Conservation (phyloP, 2,329 filamentous ascomycete species). For the Myriosclerotinia scirpicola region DNA sequence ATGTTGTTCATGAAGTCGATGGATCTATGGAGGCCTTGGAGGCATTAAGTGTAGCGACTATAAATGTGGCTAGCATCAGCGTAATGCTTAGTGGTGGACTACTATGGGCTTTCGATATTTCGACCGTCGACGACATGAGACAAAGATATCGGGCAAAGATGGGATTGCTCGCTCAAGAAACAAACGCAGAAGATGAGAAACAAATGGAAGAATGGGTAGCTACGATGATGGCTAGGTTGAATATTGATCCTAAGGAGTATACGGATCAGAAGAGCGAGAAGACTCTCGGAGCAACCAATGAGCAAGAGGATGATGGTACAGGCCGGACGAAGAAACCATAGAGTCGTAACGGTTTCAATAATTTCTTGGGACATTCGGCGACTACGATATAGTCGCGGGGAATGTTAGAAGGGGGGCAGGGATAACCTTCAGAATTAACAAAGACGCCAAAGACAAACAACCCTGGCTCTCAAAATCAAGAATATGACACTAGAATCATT, state of each 20-base stretch:
- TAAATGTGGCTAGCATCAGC: conserved; percentile 76
- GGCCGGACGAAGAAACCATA: conserved; percentile 24
- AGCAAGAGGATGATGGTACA: conserved; percentile 13
- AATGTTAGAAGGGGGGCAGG: not conserved
- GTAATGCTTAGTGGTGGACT: conserved; percentile 73
- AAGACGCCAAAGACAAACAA: not conserved
- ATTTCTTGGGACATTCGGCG: not conserved
- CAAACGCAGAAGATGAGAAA: conserved; percentile 55
- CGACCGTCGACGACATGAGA: conserved; percentile 64
- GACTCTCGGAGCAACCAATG: conserved; percentile 3
- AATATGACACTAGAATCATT: not conserved
- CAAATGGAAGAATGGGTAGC: conserved; percentile 63
- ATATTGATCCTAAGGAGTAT: conserved; percentile 42
- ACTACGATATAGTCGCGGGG: not conserved
- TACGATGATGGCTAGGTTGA: conserved; percentile 58
- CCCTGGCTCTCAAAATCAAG: not conserved
- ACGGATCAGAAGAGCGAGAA: conserved; percentile 15
- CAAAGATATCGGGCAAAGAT: conserved; percentile 49
- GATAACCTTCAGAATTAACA: not conserved
- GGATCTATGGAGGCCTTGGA: conserved; percentile 74
- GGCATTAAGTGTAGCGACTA: conserved; percentile 80
- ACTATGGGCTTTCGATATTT: conserved; percentile 76
- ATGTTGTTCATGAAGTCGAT: conserved; percentile 55
- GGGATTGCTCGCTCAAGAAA: conserved; percentile 41
- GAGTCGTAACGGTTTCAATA: not conserved